Evolutionary conservation across 768 basidiomycete genomes (phyloP).

Genomic region (Hortiboletus campestris): DNA sequence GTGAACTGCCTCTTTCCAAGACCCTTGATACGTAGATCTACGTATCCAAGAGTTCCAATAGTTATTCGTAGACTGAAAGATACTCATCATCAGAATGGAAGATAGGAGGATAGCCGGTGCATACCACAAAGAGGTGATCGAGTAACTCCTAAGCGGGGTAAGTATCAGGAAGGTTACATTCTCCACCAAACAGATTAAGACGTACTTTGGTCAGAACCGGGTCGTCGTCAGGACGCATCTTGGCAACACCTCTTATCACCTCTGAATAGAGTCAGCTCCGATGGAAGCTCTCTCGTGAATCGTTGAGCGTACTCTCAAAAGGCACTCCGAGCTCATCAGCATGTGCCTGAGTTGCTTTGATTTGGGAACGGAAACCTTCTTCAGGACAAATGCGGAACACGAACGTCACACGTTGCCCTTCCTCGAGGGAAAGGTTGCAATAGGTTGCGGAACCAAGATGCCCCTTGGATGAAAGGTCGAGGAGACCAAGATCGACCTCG

Average conservation of each 20-base stretch:
- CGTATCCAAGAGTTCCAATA: constrained; percentile 92
- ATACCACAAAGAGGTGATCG: constrained; percentile 53
- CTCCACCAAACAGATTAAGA: background rate
- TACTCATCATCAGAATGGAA: background rate
- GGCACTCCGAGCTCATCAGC: constrained; percentile 47
- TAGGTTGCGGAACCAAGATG: constrained; percentile 70
- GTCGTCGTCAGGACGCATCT: constrained; percentile 57
- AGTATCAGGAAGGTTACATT: background rate
- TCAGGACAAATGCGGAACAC: constrained; percentile 70
- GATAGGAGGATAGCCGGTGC: background rate
- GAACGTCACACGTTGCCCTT: constrained; percentile 92
- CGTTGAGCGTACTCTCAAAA: constrained; percentile 37
- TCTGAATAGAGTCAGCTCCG: constrained; percentile 26
- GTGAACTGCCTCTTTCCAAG: constrained; percentile 95
- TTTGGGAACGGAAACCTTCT: constrained; percentile 7
- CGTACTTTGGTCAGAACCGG: constrained; percentile 66
- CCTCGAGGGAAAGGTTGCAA: constrained; percentile 59
- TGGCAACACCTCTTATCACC: constrained; percentile 44
- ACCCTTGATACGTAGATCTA: constrained; percentile 84
- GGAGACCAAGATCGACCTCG: constrained; percentile 50
- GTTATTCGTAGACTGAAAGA: constrained; percentile 57
- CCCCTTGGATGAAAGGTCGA: constrained; percentile 68
- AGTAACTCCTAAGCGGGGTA: constrained; percentile 49
- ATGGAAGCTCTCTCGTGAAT: background rate
- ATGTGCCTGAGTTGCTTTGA: constrained; percentile 36